A percentile compares a stretch with the other conserved stretches of the same genome.
These are phyloP conservation scores for Metschnikowia continentalis DNA, from an alignment of 805 yeast genomes.

Conservation along the genomic window DNA sequence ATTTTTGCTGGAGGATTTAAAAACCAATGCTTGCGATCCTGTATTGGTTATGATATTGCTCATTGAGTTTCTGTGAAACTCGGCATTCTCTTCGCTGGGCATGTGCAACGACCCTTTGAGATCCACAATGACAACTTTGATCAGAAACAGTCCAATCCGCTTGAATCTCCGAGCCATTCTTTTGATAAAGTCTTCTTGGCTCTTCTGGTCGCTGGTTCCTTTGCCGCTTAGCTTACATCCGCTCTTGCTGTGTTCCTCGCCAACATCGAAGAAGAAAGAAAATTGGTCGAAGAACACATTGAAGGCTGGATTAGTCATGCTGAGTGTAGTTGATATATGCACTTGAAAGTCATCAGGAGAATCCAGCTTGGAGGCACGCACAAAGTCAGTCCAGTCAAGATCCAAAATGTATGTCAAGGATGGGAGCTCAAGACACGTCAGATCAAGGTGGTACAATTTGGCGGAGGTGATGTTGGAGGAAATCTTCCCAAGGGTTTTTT, in stretches of 20 bases:
- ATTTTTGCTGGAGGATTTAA: constrained; percentile 26
- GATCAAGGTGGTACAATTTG: constrained; percentile 25
- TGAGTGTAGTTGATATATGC: constrained; percentile 19
- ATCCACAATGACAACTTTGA: constrained; percentile 30
- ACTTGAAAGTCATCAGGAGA: constrained; percentile 10
- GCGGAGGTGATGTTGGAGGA: constrained; percentile 27
- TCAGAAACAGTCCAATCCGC: constrained; percentile 8
- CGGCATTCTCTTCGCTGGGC: constrained; percentile 18
- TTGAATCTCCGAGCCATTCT: constrained; percentile 1
- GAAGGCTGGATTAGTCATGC: constrained; percentile 32
- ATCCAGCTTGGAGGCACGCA: constrained; percentile 15
- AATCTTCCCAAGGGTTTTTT: constrained; percentile 12
- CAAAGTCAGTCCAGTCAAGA: constrained; percentile 21
- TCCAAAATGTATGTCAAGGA: constrained; percentile 26
- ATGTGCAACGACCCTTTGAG: constrained; percentile 26
- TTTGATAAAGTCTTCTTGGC: background rate
- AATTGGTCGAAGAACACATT: constrained; percentile 38
- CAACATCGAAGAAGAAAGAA: constrained; percentile 14
- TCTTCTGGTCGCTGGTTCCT: background rate
- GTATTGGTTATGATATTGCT: constrained; percentile 25
- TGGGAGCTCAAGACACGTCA: constrained; percentile 33
- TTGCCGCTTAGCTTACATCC: background rate
- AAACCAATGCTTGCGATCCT: constrained; percentile 22
- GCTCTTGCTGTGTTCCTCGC: background rate
- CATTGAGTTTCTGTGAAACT: constrained; percentile 21